phyloP scores from a whole-genome alignment of 2,329 filamentous ascomycete genomes.

The Colletotrichum brevisporum region DNA sequence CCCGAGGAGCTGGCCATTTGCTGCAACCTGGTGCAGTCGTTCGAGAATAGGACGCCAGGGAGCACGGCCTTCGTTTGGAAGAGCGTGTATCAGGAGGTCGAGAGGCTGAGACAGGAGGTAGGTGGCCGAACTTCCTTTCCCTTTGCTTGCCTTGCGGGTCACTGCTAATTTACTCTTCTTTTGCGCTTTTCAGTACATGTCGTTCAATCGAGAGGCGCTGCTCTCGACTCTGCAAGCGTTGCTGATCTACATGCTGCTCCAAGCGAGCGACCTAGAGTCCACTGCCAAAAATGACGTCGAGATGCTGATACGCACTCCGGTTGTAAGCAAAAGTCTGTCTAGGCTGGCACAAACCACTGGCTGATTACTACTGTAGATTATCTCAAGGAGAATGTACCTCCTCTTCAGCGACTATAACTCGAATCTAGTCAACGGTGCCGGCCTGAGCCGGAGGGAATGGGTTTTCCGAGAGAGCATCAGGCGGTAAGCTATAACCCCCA shows the following conservation, averaged over 20 bases:
- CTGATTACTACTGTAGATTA: no score
- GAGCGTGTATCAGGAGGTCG: conserved; percentile 44
- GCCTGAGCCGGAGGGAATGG: conserved; percentile 25
- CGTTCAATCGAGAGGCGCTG: conserved; percentile 12
- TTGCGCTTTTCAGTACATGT: background rate
- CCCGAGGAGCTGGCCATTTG: conserved; percentile 46
- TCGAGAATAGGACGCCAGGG: conserved; percentile 41
- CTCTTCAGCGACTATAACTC: conserved; percentile 1
- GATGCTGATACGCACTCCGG: background rate
- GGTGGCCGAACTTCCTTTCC: background rate
- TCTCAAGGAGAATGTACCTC: background rate
- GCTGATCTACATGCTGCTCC: conserved; percentile 21
- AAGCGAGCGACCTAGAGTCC: conserved; percentile 23
- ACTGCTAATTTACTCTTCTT: background rate
- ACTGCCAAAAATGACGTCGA: conserved; percentile 11
- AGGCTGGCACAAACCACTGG: background rate
- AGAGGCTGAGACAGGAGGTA: conserved; percentile 17
- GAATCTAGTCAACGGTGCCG: conserved; percentile 5
- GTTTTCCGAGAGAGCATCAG: conserved; percentile 16
- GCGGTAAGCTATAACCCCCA: background rate
- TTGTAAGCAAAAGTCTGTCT: background rate
- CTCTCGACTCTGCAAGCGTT: conserved; percentile 21
- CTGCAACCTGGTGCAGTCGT: conserved; percentile 44
- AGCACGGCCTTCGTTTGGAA: conserved; percentile 45
- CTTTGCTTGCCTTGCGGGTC: no score